Base-by-base conservation (phyloP, 2,329 filamentous ascomycete genomes). In the Phaeosphaeriaceae sp. region DNA sequence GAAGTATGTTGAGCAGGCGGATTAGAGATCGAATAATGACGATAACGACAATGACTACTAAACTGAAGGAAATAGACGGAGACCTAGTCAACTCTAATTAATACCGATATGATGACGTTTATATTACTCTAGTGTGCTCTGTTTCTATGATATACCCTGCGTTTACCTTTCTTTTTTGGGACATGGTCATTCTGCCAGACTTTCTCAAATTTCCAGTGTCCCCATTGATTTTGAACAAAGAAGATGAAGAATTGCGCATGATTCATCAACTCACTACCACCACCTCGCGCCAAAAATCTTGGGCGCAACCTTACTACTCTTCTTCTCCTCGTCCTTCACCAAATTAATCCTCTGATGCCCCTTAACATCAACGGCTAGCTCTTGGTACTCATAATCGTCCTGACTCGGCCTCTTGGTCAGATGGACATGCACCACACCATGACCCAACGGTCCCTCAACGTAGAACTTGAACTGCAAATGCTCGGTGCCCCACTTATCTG, bases 381-480 rank as follows among this genome's bases (percentile, higher is more conserved):
- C 86, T 67, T 87, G 85, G 74, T 96, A 97, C 62, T 89, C 83
- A 68, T 86, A 92, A 33, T 90, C 86, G 42, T 79, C 74, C 30
- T 86, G 81, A 26, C 85, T 85, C 2, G 82, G 79, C 29, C 79
- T 78, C 72, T 86, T 90, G 38, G 87, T 81, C 82, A 96, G 85
- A 70, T 97, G 91, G 45, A 96, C 77, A 58, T 86, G 81, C 6
- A 91, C 92, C 0, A 87, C 79, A 12, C 92, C 93, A 20, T 82
- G 82, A 45, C 87, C 89, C 28, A 83, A 77, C 2, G 89, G 87
- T 0, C 93, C 93, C 68, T 92, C 86, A 32, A 96, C 87, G 83
- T 89, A 68, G 72, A 97, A 97, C 61, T 91, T 86, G 83, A 97
- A 91, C 56, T 85, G 77, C 55, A 97, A 72, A 71, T 97, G 92